phyloP scores from a whole-genome alignment of 768 basidiomycete species.

The Lanmaoa pseudosensibilis region DNA sequence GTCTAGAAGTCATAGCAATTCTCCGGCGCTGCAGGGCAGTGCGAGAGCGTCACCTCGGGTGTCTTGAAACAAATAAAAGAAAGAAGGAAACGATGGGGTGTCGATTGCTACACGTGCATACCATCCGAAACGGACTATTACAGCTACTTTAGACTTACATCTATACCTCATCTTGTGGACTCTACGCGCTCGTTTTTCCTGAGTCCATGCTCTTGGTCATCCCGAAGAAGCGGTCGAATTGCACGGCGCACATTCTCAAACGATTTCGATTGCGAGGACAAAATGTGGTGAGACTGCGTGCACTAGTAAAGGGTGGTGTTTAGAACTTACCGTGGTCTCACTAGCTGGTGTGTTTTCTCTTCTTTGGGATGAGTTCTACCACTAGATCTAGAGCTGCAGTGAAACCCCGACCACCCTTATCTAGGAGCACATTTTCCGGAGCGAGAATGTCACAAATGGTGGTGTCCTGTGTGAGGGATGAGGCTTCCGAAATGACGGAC shows the following conservation, averaged over 20 bases:
- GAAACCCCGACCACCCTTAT: neutral
- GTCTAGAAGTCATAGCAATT: conserved; percentile 56
- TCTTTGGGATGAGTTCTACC: neutral
- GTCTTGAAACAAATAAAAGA: conserved; percentile 9
- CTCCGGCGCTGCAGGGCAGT: conserved; percentile 42
- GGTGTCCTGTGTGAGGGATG: neutral
- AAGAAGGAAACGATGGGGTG: neutral
- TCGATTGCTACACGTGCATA: conserved; percentile 12
- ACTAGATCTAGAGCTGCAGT: neutral
- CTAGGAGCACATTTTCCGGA: neutral
- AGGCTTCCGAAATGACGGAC: neutral
- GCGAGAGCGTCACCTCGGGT: conserved; percentile 20
- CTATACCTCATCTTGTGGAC: conserved; percentile 23
- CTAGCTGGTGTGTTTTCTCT: neutral
- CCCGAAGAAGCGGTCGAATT: neutral
- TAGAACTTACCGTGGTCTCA: too few relatives aligned
- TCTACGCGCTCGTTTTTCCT: conserved; percentile 7
- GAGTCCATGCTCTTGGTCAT: conserved; percentile 13
- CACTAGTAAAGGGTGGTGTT: too few relatives aligned
- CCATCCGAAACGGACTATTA: conserved; percentile 26
- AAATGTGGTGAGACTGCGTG: too few relatives aligned
- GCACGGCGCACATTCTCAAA: neutral
- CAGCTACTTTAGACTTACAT: conserved; percentile 28
- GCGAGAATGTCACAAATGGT: neutral
- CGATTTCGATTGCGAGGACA: neutral